Conservation (phyloP, 305 asterid species). For the Fraxinus ornus region DNA sequence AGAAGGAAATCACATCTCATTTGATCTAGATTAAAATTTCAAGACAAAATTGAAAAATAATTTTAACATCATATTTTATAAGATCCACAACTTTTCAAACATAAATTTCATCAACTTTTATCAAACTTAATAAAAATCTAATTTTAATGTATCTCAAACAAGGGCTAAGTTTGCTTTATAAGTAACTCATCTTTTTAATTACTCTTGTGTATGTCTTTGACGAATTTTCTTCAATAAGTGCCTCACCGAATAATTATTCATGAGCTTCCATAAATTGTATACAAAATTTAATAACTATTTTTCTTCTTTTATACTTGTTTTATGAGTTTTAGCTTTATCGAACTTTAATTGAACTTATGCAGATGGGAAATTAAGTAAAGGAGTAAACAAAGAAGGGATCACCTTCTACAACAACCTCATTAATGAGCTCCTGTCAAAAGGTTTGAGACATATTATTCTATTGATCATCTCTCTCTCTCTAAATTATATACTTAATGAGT, state of each 20-base stretch:
- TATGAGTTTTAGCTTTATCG: not conserved
- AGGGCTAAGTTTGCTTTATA: not conserved
- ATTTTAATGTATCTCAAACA: too few species aligned
- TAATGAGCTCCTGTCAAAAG: conserved; percentile 34
- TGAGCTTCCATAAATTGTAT: too few species aligned
- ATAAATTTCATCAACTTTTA: too few species aligned
- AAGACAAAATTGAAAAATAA: too few species aligned
- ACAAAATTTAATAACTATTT: too few species aligned
- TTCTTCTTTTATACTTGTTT: not conserved
- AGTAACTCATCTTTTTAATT: not conserved
- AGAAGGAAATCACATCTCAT: too few species aligned
- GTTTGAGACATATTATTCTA: not conserved
- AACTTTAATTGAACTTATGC: not conserved
- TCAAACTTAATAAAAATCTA: too few species aligned
- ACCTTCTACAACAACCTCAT: conserved; percentile 28
- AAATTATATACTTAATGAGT: not conserved
- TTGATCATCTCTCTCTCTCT: not conserved
- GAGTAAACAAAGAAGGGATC: conserved; percentile 27
- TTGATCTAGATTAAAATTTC: too few species aligned
- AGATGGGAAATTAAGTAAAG: conserved; percentile 29
- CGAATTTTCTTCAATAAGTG: too few species aligned
- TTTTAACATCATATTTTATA: too few species aligned
- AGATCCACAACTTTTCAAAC: too few species aligned
- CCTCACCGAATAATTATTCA: not conserved
- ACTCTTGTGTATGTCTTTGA: not conserved